Base-by-base conservation (phyloP, 1,139 yeast genomes). In the Pichia sp. region DNA sequence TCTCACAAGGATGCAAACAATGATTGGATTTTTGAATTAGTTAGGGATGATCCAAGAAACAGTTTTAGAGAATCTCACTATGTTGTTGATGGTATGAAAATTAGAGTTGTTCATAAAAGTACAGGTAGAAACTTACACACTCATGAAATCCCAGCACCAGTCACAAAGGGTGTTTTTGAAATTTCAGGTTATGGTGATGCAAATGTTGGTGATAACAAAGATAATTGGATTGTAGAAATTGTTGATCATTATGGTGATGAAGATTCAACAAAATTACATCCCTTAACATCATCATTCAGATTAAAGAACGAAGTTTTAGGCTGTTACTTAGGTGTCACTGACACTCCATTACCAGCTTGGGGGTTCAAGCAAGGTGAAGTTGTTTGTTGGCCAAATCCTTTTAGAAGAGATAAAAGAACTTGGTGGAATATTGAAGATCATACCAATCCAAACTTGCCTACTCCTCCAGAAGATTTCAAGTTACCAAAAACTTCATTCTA, bases 301-400 rank as follows among this genome's bases (percentile, higher is more conserved):
- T 74, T 94, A 59, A 80, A 73, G 56, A 80, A 80, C 63, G 74
- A 73, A 53, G 76, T 69, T 34, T 64, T 88, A 66, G 82, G 83
- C 51, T 94, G 98, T 71, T 92, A 92, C 68, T 75, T 94, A 61
- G 84, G 88, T 54, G 90, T 89, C 48, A 76, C 94, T 42, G 96
- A 96, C 53, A 71, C 72, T 58, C 68, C 76, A 46, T 77, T 89
- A 58, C 99, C 99, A 41, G 89, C 81, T 48, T 94, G 99, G 99
- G 99, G 99, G 55, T 94, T 88, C 79, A 82, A 94, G 69, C 99
- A 94, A 72, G 92, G 95, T 60, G 99, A 94, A 71, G 94, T 92
- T 56, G 84, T 82, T 7, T 94, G 99, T 70, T 72, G 80, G 64
- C 82, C 80, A 59, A 75, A 75, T 59, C 85, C 95, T 42, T 81